phyloP scores from a whole-genome alignment of 345 rosid species.

The Theobroma cacao region DNA sequence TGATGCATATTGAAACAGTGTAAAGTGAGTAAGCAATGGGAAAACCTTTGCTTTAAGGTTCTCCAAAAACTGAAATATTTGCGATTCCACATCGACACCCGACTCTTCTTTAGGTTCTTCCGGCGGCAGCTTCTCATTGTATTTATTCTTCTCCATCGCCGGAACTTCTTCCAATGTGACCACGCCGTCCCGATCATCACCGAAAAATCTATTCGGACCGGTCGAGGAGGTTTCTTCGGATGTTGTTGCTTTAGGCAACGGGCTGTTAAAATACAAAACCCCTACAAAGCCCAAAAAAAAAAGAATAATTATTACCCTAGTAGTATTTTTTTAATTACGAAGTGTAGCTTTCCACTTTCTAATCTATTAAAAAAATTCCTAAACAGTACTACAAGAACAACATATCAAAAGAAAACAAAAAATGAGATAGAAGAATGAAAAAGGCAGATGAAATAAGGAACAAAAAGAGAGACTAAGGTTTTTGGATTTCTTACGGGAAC shows the following conservation, averaged over 20 bases:
- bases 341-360: not conserved
- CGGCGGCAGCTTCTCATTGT: conserved; percentile 19
- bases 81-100: conserved; percentile 29
- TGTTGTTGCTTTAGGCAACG: conserved; percentile 44
- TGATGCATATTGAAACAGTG: not conserved
- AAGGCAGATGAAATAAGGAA: not conserved
- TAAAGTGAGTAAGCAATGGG: not conserved
- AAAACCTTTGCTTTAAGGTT: conserved; percentile 59
- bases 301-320: not conserved
- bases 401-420: not conserved
- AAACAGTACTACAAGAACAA: not conserved
- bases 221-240: conserved; percentile 46
- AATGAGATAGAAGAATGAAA: not conserved
- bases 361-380: not conserved
- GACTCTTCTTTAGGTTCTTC: conserved; percentile 33
- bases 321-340: not conserved
- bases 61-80: conserved; percentile 43
- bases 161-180: conserved; percentile 34
- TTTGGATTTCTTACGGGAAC: not conserved
- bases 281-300: conserved; percentile 24
- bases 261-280: conserved; percentile 14
- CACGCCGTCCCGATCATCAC: conserved; percentile 34
- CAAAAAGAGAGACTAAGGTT: not conserved
- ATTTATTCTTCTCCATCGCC: conserved; percentile 22
- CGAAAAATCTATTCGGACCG: conserved; percentile 33